Evolutionary conservation across 768 basidiomycete genomes (phyloP).

Genomic region (Tulasnella sp.): DNA sequence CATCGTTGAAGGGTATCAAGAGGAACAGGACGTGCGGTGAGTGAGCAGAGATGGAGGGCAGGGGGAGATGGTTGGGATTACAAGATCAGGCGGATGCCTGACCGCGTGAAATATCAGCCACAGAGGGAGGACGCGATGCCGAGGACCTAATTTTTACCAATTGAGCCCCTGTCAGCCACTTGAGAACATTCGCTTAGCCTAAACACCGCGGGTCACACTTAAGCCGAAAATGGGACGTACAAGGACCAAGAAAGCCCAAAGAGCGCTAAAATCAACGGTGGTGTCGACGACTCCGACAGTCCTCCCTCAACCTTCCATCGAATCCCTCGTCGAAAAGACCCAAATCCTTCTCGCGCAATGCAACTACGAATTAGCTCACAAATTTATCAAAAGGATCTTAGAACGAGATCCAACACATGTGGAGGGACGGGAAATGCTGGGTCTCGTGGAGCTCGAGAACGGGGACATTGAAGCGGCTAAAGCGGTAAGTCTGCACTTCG

Average conservation of each 20-base stretch:
- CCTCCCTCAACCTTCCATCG: conserved; percentile 50
- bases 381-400: conserved; percentile 70
- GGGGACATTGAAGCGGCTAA: conserved; percentile 76
- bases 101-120: conserved; percentile 28
- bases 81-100: conserved; percentile 15
- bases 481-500: conserved; percentile 53
- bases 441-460: conserved; percentile 74
- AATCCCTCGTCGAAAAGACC: conserved; percentile 71
- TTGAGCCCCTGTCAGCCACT: neutral
- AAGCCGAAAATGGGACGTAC: conserved; percentile 27
- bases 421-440: conserved; percentile 79
- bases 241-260: conserved; percentile 12
- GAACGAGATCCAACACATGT: conserved; percentile 64
- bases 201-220: neutral
- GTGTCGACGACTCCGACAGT: neutral
- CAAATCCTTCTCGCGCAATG: conserved; percentile 82
- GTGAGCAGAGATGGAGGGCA: neutral
- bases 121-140: neutral
- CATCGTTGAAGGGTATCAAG: conserved; percentile 50
- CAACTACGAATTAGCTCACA: conserved; percentile 75
- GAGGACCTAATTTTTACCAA: conserved; percentile 28
- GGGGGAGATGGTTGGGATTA: neutral
- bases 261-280: conserved; percentile 12
- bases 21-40: conserved; percentile 39
- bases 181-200: neutral